Conservation (phyloP, 805 yeast genomes). For the Cyberlindnera petersonii region DNA sequence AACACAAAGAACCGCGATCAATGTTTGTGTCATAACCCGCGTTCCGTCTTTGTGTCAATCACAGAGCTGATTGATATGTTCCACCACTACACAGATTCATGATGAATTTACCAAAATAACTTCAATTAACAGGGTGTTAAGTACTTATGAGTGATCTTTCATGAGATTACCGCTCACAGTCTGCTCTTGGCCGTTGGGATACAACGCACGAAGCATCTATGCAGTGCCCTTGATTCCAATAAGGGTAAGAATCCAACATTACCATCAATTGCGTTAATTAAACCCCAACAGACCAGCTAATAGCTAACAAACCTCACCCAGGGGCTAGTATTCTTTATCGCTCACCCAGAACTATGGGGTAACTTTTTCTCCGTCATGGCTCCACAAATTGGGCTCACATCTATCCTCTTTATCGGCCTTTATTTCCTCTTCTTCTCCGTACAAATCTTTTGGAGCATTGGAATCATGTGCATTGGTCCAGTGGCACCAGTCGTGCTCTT, state of each 20-base stretch:
- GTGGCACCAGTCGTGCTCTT: slow-evolving; percentile 8
- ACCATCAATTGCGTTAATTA: neutral
- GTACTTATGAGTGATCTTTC: too few species aligned
- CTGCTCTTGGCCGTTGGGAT: too few species aligned
- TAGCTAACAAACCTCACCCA: slow-evolving; percentile 1
- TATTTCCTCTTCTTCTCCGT: slow-evolving; percentile 6
- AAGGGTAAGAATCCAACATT: slow-evolving; percentile 1
- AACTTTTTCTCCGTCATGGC: slow-evolving; percentile 7
- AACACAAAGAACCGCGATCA: too few species aligned
- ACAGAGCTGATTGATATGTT: too few species aligned
- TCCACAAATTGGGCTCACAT: slow-evolving; percentile 7
- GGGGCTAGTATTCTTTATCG: slow-evolving; percentile 6
- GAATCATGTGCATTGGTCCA: slow-evolving; percentile 9
- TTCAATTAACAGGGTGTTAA: too few species aligned
- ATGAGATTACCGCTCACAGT: too few species aligned
- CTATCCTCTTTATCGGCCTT: slow-evolving; percentile 5
- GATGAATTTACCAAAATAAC: too few species aligned
- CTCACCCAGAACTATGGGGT: slow-evolving; percentile 12
- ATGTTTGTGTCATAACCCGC: neutral
- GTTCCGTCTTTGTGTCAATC: too few species aligned
- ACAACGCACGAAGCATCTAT: too few species aligned
- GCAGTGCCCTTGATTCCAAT: neutral
- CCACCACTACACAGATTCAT: too few species aligned
- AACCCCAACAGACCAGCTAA: too few species aligned
- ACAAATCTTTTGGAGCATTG: slow-evolving; percentile 6